Evolutionary conservation across 352 stramenopile genomes (phyloP), one percentile per base, ranked within the genome.

Genomic region (Phytopythium montanum): DNA sequence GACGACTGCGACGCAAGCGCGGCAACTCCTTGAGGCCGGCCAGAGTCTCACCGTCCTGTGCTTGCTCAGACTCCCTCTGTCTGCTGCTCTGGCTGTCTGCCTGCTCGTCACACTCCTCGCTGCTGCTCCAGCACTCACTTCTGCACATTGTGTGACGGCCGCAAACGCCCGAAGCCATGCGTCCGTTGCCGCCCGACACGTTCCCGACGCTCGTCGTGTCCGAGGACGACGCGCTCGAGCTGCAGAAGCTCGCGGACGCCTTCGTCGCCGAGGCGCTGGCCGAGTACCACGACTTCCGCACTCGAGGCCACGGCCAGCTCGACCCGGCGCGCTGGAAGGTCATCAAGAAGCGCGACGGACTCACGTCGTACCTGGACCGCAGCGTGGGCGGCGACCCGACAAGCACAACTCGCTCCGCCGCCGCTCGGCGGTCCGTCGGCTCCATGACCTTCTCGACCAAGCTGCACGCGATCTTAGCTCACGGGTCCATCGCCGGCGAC

Each of bases 241-340:
- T 77, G 19, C 62, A 64, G 39, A 68, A 55, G 23, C 56, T 74
- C 25, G 54, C 68, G 0, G 56, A 64, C 3, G 41, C 60, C 12
- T 74, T 81, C 33, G 52, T 83, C 12, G 41, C 62, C 38, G 66
- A 79, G 49, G 67, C 71, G 18, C 59, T 86, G 2, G 39, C 60
- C 31, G 62, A 81, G 50, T 85, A 83, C 58, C 61, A 59, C 26
- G 55, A 69, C 42, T 79, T 77, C 39, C 62, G 72, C 26, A 19
- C 60, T 59, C 31, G 68, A 0, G 45, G 72, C 44, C 18, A 51
- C 12, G 60, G 71, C 3, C 42, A 72, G n/a, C 31, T 81, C 26
- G 65, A 76, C 46, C 57, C 71, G 5, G 36, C 51, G 55, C 73
- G 65, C 10, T 85, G 76, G 76, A 78, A 81, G 66, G 46, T 65